Evolutionary conservation across 805 yeast genomes (phyloP), one percentile per base, ranked within the genome.

Genomic region (Teunomyces pallodes): DNA sequence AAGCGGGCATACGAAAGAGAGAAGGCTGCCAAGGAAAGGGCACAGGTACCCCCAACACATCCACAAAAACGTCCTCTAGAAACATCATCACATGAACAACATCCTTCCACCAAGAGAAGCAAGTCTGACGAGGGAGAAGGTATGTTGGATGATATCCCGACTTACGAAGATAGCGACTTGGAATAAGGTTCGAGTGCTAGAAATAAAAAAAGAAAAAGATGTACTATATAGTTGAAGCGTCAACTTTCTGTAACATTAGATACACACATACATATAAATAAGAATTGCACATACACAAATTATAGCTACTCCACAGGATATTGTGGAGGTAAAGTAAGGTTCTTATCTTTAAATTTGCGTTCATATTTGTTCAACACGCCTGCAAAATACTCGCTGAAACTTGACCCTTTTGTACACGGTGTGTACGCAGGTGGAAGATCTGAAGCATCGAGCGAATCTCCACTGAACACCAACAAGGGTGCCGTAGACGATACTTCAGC

Each of bases 1-100:
- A 70, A 71, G 46, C 75, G 97, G 57, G 80, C 70, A 42, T 51
- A 52, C 29, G 71, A 77, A 56, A 56, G 73, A 58, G 49, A 55
- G 36, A 54, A 48, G 30, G 59, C 52, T 27, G 46, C 47, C 33
- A 57, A 46, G 42, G 42, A 42, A 39, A 48, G 49, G 12, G 35
- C 36, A 16, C n/a, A 20, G 13, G 26, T n/a, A 12, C 28, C 39
- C 10, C 26, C 45, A 16, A 5, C 43, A 13, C 20, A 20, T 7
- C 14, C 24, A 10, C 33, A 42, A 12, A 30, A 42, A 14, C 28
- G 39, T 16, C 30, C 45, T 36, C 43, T 26, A 36, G 36, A 45
- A 33, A 27, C 45, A 24, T 46, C 27, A 26, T 24, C 33, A 12
- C 35, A 29, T 29, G 46, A 50, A 2, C 47, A 47, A 33, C 54